Evolutionary conservation across 371 early-diverging fungal species (phyloP).

Genomic region (Apophysomyces ossiformis): DNA sequence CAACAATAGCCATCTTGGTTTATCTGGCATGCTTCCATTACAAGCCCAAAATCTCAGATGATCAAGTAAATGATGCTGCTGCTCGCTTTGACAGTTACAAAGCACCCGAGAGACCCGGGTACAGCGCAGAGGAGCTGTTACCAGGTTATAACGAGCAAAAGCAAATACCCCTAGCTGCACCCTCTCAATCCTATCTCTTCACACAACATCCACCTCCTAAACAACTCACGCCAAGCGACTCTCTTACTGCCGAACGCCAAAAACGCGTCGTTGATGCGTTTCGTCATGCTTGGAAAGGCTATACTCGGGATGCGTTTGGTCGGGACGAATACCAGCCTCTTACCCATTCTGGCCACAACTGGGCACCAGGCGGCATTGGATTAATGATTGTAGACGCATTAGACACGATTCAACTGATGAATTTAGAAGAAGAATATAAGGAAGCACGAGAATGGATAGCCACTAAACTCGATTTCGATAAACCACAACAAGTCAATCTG

Average conservation of each 20-base stretch:
- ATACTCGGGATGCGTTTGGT: constrained; percentile 79
- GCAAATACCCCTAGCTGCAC: background rate
- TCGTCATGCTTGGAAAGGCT: constrained; percentile 80
- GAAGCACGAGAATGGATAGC: constrained; percentile 72
- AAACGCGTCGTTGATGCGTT: constrained; percentile 59
- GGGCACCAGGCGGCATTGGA: constrained; percentile 68
- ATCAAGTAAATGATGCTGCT: background rate
- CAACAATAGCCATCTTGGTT: constrained; percentile 2
- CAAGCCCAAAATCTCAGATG: background rate
- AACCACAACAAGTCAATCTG: constrained; percentile 77
- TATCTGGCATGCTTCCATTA: background rate
- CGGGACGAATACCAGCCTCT: constrained; percentile 85
- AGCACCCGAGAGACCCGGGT: background rate
- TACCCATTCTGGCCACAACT: constrained; percentile 51
- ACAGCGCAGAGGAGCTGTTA: background rate
- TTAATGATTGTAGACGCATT: constrained; percentile 86
- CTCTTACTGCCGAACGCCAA: constrained; percentile 44
- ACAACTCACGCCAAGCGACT: constrained; percentile 20
- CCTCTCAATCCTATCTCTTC: constrained; percentile 21
- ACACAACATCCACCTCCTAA: constrained; percentile 34
- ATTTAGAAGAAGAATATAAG: constrained; percentile 71
- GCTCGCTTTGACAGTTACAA: background rate
- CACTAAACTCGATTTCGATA: constrained; percentile 62
- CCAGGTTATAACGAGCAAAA: constrained; percentile 8
- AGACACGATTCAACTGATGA: constrained; percentile 87